Base-by-base conservation (phyloP, 768 basidiomycete genomes). In the Pisolithus orientalis region DNA sequence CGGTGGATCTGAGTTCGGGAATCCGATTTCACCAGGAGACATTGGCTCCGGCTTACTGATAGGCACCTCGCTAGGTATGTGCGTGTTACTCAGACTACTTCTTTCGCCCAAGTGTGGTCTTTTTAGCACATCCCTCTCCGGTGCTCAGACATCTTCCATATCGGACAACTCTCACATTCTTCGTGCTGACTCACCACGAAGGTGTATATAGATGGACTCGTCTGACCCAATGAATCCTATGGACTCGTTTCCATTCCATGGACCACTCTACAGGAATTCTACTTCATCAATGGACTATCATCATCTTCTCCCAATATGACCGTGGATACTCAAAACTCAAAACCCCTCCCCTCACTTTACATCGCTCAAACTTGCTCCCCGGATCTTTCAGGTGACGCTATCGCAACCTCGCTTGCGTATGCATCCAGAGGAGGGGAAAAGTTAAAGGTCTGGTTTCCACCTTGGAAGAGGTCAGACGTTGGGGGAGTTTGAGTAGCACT, bases 11-110 rank as follows among this genome's bases (percentile, higher is more conserved):
- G 77, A 59, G 74, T 86, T 4, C 67, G 70, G 52, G 70, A 75
- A 47, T 70, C 73, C 10, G 70, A 74, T 37, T 74, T 88, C 28
- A 76, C 69, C 0, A 87, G 87, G 11, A 71, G 77, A 40, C 71
- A 70, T 10, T 83, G 90, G 60, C 60, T 90, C 55, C 73, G 82
- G 38, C 69, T 88, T 52, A 78, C 75, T n/a, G 79, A 84, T 40
- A 72, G 67, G 10, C 83, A 86, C 64, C 68, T 89, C 42, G 73
- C 75, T 38, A 63, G 62, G 86, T 87, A 56, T 44, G 82, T 74
- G 14, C 21, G 21, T 3, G n/a, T 21, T 21, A 16, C 40, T 25
- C 6, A 13, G 34, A 53, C 17, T 14, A 32, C 39, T 47, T 47
- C 11, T 39, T 27, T 53, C 29, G 17, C 38, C 24, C 27, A 54